A percentile compares a stretch with the other conserved stretches of the same genome.
Evolutionary conservation across 2,329 filamentous ascomycete genomes (phyloP).

Genomic region (Colletotrichum karsti): DNA sequence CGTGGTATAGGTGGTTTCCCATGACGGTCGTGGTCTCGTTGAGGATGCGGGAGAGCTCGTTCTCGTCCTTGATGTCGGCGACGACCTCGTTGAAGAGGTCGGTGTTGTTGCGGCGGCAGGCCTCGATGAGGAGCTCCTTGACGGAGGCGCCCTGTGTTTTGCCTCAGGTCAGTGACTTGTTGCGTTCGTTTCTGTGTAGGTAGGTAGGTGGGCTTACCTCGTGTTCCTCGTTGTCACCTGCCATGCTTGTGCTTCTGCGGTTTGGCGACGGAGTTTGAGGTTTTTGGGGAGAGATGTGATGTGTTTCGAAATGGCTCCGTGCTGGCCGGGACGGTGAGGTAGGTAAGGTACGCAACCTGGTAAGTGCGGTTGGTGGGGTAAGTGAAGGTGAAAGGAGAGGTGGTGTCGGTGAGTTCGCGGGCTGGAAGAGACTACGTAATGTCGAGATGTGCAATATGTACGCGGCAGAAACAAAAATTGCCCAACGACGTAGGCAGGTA

Average conservation of each 20-base stretch:
- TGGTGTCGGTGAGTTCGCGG: not conserved
- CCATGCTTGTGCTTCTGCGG: slow-evolving; percentile 30
- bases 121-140: slow-evolving; percentile 88
- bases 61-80: slow-evolving; percentile 64
- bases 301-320: slow-evolving; percentile 14
- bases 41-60: slow-evolving; percentile 78
- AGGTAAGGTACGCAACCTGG: not conserved
- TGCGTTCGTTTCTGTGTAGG: not conserved
- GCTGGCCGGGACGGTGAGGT: not conserved
- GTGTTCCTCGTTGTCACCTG: slow-evolving; percentile 43
- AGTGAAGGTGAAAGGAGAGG: not conserved
- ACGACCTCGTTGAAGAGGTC: slow-evolving; percentile 84
- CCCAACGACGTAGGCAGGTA: not conserved
- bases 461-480: not conserved
- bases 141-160: slow-evolving; percentile 79
- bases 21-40: slow-evolving; percentile 87
- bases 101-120: slow-evolving; percentile 91
- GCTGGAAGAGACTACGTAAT: not conserved
- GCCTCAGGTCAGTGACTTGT: not conserved
- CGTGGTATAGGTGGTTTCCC: slow-evolving; percentile 89
- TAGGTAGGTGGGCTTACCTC: slow-evolving; percentile 35
- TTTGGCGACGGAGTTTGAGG: not conserved
- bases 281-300: not conserved
- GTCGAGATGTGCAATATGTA: not conserved
- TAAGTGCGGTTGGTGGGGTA: not conserved